Percentiles rank a stretch among this genome's conserved stretches.
Conservation (phyloP, 495 filamentous ascomycete genomes). For the Neurospora sp. region DNA sequence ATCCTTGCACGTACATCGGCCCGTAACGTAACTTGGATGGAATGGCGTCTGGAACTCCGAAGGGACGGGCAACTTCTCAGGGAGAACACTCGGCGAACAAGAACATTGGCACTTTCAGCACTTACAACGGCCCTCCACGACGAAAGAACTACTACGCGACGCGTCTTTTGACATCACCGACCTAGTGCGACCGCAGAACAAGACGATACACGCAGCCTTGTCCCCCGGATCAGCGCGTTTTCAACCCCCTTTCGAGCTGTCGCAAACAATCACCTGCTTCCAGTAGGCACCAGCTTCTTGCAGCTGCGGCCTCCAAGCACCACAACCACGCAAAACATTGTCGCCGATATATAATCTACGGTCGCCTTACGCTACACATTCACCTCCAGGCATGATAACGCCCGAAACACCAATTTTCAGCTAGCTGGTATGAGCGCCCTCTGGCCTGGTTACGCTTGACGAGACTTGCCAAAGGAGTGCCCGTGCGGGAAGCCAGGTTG, state of each 20-base stretch:
- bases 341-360: not conserved
- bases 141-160: not conserved
- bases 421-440: constrained; percentile 13
- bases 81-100: not conserved
- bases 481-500: not conserved
- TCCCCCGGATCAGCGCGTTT: constrained; percentile 4
- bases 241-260: not conserved
- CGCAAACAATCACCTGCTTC: not conserved
- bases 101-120: not conserved
- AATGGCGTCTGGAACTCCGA: not conserved
- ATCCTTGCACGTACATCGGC: not conserved
- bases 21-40: not conserved
- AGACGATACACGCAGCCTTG: not conserved
- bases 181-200: not conserved
- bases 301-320: not conserved
- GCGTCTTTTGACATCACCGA: not conserved
- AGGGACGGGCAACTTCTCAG: not conserved
- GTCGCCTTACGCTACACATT: not conserved
- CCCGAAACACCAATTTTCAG: not conserved
- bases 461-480: constrained; percentile 6
- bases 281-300: not conserved
- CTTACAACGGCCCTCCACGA: not conserved
- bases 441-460: constrained; percentile 10
- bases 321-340: not conserved
- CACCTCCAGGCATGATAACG: constrained; percentile 15